Evolutionary conservation across 306 rosid genomes (phyloP), one percentile per base, ranked within the genome.

Genomic region (Medicago lupulina): DNA sequence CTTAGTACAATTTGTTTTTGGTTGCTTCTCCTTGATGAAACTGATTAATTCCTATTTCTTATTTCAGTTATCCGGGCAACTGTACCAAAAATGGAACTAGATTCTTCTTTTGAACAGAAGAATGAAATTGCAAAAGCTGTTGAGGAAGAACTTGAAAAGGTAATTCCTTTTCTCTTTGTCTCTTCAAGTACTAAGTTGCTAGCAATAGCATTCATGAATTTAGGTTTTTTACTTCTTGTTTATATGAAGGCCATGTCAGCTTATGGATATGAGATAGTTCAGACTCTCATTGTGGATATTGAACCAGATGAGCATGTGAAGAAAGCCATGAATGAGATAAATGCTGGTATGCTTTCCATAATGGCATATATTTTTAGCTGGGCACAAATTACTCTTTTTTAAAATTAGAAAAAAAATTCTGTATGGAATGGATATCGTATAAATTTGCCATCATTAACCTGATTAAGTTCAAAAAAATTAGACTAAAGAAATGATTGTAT

Each of bases 301-400:
- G 98, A 92, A 76, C 98, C 98, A n/a, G 96, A 92, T 47, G 97
- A 78, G 79, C 95, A 74, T 63, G 98, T 94, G 51, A 94, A 94
- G 86, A 87, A 88, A 71, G 98, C 98, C 80, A 94, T 94, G 98
- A 94, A 94, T 46, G 97, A 94, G 83, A 94, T 94, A 63, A 94
- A 94, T 82, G 98, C 98, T 6, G 98, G 98, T 94, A 81, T 57
- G 63, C 69, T 62, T 51, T 53, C 75, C 49, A 17, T 51, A 34
- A 67, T 25, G 0, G 31, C 58, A 8, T 23, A 31, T 50, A 25
- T 13, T 17, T 75, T 71, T 58, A 43, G 28, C 39, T 39, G 28
- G 25, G 53, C 79, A 58, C 55, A 39, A 16, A 65, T 38, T 63
- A 17, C 34, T 63, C 36, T n/a, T 34, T 18, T 57, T 23, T 28